Evolutionary conservation across 1,139 yeast species (phyloP).

Genomic region (Suhomyces ambrosiae): DNA sequence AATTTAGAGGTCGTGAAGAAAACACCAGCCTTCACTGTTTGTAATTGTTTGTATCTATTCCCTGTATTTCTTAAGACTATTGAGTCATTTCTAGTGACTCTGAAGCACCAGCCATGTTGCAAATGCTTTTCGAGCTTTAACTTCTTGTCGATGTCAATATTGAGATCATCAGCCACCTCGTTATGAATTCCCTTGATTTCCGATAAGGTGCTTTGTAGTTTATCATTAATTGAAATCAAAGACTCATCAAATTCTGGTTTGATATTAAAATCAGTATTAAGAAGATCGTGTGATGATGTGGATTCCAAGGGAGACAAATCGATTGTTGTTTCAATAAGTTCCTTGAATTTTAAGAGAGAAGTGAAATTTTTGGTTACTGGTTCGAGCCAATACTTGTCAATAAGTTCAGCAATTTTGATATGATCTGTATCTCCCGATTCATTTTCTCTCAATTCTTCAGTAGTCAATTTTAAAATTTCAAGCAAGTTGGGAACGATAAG

Average conservation of each 20-base stretch:
- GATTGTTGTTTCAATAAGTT: conserved; percentile 87
- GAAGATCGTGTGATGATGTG: conserved; percentile 37
- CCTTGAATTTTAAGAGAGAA: conserved; percentile 70
- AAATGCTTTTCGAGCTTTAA: conserved; percentile 85
- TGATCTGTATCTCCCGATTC: conserved; percentile 20
- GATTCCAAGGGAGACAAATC: conserved; percentile 78
- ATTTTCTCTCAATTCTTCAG: conserved; percentile 27
- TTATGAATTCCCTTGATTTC: conserved; percentile 63
- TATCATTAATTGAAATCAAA: conserved; percentile 58
- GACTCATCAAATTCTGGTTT: conserved; percentile 88
- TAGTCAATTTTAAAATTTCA: conserved; percentile 47
- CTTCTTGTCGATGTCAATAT: conserved; percentile 82
- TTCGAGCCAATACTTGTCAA: conserved; percentile 55
- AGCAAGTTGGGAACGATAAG: conserved; percentile 69
- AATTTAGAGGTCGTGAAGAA: conserved; percentile 77
- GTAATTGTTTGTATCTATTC: conserved; percentile 69
- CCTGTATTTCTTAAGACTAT: conserved; percentile 66
- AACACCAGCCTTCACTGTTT: conserved; percentile 94
- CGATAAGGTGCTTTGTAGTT: conserved; percentile 55
- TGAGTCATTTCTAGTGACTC: conserved; percentile 89
- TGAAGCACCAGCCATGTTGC: conserved; percentile 90
- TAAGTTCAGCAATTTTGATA: conserved; percentile 29
- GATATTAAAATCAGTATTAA: conserved; percentile 70
- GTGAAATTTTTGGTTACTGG: conserved; percentile 54
- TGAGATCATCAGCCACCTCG: conserved; percentile 71